phyloP scores from a whole-genome alignment of 148 eudicot species.

The Chenopodium suecicum region DNA sequence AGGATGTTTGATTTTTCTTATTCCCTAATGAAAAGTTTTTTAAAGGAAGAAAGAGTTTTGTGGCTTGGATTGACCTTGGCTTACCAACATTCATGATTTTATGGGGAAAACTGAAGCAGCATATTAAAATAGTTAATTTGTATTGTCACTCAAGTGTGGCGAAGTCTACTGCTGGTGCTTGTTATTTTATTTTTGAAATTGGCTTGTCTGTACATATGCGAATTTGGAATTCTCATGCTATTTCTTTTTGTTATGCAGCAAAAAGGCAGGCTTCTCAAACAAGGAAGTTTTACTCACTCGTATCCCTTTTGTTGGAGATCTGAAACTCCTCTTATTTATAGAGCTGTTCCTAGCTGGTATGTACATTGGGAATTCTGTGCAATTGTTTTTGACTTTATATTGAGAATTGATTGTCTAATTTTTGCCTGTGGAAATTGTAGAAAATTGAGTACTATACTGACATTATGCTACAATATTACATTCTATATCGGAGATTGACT shows the following conservation, averaged over 20 bases:
- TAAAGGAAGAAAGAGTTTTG: neutral
- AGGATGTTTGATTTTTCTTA: conserved; percentile 2
- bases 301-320: conserved; percentile 99
- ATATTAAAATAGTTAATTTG: neutral
- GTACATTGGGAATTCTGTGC: conserved; percentile 5
- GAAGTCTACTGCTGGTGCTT: neutral
- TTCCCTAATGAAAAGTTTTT: neutral
- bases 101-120: neutral
- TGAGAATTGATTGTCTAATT: neutral
- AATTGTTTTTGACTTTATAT: neutral
- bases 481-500: neutral
- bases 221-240: neutral
- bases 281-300: conserved; percentile 76
- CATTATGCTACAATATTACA: neutral
- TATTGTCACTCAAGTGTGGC: neutral
- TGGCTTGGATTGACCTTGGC: too few relatives aligned
- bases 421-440: neutral
- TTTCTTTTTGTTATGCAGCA: conserved; percentile 40
- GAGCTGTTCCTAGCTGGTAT: conserved; percentile 99
- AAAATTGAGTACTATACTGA: neutral
- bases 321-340: conserved; percentile 92
- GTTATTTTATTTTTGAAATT: neutral
- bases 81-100: too few relatives aligned
- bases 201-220: neutral
- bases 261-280: conserved; percentile 79